phyloP scores from a whole-genome alignment of 495 filamentous ascomycete genomes.

The Aspergillus funiculosus region DNA sequence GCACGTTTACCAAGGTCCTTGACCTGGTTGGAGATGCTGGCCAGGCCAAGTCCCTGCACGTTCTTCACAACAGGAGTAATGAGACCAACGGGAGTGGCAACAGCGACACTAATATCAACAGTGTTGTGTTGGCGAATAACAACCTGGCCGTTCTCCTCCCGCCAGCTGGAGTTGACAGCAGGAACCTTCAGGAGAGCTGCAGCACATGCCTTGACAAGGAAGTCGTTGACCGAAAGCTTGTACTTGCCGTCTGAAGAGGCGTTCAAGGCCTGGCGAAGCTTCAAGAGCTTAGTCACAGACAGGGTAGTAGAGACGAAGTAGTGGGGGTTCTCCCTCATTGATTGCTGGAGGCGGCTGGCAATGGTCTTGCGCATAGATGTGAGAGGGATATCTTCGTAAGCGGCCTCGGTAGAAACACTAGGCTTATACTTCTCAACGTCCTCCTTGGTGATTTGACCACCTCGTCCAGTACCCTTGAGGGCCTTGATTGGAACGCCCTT shows the following conservation, averaged over 20 bases:
- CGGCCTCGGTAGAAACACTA: constrained; percentile 42
- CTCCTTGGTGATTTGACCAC: constrained; percentile 82
- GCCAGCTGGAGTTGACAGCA: constrained; percentile 92
- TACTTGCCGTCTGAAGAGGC: constrained; percentile 81
- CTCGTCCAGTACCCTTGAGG: constrained; percentile 83
- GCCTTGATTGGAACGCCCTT: constrained; percentile 71
- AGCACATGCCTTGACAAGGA: constrained; percentile 93
- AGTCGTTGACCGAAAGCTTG: constrained; percentile 99
- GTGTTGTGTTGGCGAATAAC: constrained; percentile 87
- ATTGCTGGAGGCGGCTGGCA: constrained; percentile 82
- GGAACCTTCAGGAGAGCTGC: constrained; percentile 89
- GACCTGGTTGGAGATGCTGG: constrained; percentile 78
- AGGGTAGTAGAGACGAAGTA: constrained; percentile 89
- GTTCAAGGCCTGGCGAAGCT: constrained; percentile 93
- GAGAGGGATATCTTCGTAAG: constrained; percentile 76
- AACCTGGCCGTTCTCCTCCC: constrained; percentile 62
- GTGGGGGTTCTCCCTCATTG: constrained; percentile 87
- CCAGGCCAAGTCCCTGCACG: constrained; percentile 75
- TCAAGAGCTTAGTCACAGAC: constrained; percentile 89
- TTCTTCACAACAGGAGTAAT: constrained; percentile 96
- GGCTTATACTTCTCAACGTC: constrained; percentile 83
- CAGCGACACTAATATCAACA: constrained; percentile 89
- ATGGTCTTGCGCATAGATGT: constrained; percentile 98
- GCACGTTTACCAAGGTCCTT: constrained; percentile 97
- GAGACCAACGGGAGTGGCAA: constrained; percentile 87